phyloP scores from a whole-genome alignment of 192 early-diverging fungal genomes.

The Dimargaris cristalligena region DNA sequence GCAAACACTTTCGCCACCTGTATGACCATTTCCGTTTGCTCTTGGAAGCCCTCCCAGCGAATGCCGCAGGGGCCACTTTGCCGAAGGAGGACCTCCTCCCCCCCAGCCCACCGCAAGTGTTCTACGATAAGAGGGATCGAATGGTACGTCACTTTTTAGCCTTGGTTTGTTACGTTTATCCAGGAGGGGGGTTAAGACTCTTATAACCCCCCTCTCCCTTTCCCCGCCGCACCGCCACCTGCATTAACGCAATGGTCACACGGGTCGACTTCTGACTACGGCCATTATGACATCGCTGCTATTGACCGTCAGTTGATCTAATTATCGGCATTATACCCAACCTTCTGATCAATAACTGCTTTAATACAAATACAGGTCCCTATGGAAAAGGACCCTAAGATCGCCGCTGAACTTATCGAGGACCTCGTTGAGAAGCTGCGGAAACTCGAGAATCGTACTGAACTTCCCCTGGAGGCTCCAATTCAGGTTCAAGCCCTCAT shows the following conservation, averaged over 20 bases:
- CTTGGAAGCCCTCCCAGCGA: conserved; percentile 4
- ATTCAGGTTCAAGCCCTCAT: neutral
- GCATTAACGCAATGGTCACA: neutral
- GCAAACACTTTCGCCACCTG: conserved; percentile 35
- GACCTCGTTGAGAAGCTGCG: conserved; percentile 2
- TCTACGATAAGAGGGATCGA: conserved; percentile 3
- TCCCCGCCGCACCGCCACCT: neutral
- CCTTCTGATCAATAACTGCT: too few relatives aligned
- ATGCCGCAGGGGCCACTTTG: too few relatives aligned
- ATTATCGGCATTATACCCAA: neutral
- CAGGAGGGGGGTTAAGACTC: too few relatives aligned
- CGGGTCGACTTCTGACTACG: neutral
- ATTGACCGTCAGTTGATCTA: neutral
- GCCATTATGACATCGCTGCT: neutral
- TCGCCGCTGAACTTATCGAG: conserved; percentile 13
- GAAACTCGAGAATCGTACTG: neutral
- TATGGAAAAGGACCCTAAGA: conserved; percentile 12
- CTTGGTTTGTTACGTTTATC: too few relatives aligned
- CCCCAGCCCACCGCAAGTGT: neutral
- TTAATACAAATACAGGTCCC: neutral
- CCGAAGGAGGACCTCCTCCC: neutral
- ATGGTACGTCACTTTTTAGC: neutral
- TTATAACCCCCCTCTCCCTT: too few relatives aligned
- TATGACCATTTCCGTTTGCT: conserved; percentile 29
- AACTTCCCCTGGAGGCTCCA: neutral